Base-by-base conservation (phyloP, 73 alveolate genomes). In the Halteria grandinella region DNA sequence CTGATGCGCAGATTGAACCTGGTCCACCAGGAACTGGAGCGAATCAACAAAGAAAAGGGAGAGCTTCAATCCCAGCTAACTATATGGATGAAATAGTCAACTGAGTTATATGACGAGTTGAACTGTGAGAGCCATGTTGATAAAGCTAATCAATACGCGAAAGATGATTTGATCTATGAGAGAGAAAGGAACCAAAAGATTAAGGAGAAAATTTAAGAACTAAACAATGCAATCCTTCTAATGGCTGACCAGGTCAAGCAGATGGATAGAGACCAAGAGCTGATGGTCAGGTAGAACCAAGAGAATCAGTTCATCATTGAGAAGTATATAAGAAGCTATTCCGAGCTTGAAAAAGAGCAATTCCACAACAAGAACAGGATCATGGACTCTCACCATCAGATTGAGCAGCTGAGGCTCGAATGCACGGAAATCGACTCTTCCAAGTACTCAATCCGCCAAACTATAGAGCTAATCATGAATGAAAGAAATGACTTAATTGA, bases 1-100 rank as follows among this genome's bases (percentile, higher is more conserved):
- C 80, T 66, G 15, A 66, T 66, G 80, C 21, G 80, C 25, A 66
- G 80, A 44, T 23, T 66, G 17, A 66, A 66, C 43, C 31, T 66
- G 25, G 80, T 66, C 6, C 39, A 45, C 4, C 36, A 66, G 45
- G 80, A 66, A 27, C 34, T 10, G 7, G 80, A 66, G 39, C 39
- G 80, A 66, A 66, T 66, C 51, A 25, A 66, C 1, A 8, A 57
- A 44, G 80, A 66, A 34, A 66, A 66, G 43, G 80, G 47, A 6
- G 80, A 66, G 4, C 23, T 66, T 15, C 28, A 18, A 18, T 23
- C 2, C 27, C 43, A 57, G 29, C 15, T 66, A 37, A 47, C 39
- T 23, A 18, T 45, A n/a, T 4, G 55, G 7, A 55, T 52, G 32
- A 47, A 7, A 3, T 63, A 66, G 33, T 10, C 80, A 23, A 41